Conservation (phyloP, 2,329 filamentous ascomycete species). For the Eurotiales sp. region DNA sequence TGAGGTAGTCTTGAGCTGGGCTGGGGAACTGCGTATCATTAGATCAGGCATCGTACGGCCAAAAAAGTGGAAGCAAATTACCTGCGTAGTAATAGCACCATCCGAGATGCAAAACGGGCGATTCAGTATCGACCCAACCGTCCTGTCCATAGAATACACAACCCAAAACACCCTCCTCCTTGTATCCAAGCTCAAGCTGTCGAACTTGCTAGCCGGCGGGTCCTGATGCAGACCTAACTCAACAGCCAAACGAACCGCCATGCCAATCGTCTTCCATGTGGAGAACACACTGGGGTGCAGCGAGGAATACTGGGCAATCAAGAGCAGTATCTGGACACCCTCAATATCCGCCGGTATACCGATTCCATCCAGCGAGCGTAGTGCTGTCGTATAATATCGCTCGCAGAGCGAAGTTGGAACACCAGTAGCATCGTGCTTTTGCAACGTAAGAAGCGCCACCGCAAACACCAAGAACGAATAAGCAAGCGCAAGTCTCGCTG, state of each 20-base stretch:
- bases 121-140: background rate
- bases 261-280: background rate
- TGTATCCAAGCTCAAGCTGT: background rate
- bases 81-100: background rate
- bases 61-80: background rate
- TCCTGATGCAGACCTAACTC: conserved; percentile 4
- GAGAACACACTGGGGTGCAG: background rate
- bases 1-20: background rate
- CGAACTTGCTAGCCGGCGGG: conserved; percentile 1
- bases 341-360: background rate
- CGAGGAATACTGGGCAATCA: background rate
- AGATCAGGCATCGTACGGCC: no score
- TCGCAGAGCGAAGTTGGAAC: background rate
- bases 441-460: background rate
- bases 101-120: background rate
- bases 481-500: background rate
- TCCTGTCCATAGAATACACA: background rate
- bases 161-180: background rate
- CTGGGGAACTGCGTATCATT: conserved; percentile 1
- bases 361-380: background rate
- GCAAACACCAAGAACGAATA: background rate
- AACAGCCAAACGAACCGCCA: conserved; percentile 3
- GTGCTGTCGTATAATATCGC: background rate
- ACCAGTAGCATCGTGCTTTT: conserved; percentile 1
- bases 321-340: background rate